These are phyloP conservation scores for Cnidoscolus chayamansa DNA, from an alignment of 441 rosid genomes.

Conservation along the genomic window DNA sequence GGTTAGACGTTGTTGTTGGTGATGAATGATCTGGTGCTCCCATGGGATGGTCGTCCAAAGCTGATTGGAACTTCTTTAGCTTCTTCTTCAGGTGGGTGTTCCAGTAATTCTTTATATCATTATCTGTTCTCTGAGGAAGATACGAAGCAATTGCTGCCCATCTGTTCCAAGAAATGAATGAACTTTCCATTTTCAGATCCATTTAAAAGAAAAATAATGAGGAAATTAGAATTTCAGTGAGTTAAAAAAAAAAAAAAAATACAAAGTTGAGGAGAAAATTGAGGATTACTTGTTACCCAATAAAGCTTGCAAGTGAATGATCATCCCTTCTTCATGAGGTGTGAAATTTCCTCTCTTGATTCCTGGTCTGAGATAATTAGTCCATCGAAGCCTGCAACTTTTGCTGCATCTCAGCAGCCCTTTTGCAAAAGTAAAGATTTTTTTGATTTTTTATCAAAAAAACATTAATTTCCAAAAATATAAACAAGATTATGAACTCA, in stretches of 20 bases:
- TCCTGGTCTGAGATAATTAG: constrained; percentile 92
- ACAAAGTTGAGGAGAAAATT: background rate
- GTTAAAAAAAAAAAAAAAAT: background rate
- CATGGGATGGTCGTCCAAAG: constrained; percentile 34
- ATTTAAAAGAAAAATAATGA: background rate
- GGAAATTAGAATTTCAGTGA: no score
- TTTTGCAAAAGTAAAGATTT: constrained; percentile 15
- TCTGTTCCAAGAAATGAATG: constrained; percentile 29
- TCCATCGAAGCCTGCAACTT: constrained; percentile 98
- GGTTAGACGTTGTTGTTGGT: constrained; percentile 16
- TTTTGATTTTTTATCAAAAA: no score
- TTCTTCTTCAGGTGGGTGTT: constrained; percentile 97
- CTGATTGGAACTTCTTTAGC: constrained; percentile 60
- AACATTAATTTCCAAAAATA: no score
- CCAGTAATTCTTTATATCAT: constrained; percentile 97
- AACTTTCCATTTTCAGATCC: background rate
- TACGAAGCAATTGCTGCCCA: constrained; percentile 99
- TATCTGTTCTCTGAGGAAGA: constrained; percentile 92
- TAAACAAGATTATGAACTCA: no score
- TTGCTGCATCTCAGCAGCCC: constrained; percentile 94
- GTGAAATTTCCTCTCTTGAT: constrained; percentile 95
- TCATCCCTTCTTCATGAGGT: constrained; percentile 93
- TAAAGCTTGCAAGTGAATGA: constrained; percentile 90
- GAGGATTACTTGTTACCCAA: constrained; percentile 95
- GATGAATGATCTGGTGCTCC: constrained; percentile 10